Percentiles rank a stretch among this genome's conserved stretches.
These are phyloP conservation scores for Piper betle DNA, from an alignment of 164 flowering plant genomes.

Conservation along the genomic window DNA sequence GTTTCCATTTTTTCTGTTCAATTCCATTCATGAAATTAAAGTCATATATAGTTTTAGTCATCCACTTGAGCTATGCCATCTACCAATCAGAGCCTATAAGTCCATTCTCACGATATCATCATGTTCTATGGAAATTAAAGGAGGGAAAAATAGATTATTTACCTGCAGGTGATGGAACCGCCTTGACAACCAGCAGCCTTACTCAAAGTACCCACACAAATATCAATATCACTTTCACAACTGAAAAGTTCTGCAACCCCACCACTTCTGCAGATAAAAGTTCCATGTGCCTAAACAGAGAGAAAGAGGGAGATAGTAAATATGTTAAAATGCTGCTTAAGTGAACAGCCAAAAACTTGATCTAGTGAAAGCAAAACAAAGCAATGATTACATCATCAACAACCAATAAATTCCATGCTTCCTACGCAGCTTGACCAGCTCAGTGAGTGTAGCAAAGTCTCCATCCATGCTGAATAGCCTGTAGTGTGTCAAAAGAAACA, in stretches of 20 bases:
- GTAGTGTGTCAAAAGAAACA: conserved; percentile 5
- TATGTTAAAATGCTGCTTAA: background rate
- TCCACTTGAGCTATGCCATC: background rate
- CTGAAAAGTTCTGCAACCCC: conserved; percentile 76
- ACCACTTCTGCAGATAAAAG: conserved; percentile 84
- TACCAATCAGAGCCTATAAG: background rate
- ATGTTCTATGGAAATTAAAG: background rate
- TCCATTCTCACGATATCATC: background rate
- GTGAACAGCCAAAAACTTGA: background rate
- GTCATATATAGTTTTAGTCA: background rate
- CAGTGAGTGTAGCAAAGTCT: conserved; percentile 81
- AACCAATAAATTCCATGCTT: conserved; percentile 69
- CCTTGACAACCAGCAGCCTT: conserved; percentile 96
- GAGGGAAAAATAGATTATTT: conserved; percentile 5
- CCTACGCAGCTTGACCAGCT: conserved; percentile 69
- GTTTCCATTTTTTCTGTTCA: conserved; percentile 81
- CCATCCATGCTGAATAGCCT: conserved; percentile 99
- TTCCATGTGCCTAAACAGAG: conserved; percentile 55
- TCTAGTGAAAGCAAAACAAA: background rate
- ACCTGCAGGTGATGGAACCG: conserved; percentile 98
- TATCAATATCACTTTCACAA: conserved; percentile 77
- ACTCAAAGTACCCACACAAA: conserved; percentile 84
- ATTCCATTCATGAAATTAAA: background rate
- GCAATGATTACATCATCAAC: conserved; percentile 79
- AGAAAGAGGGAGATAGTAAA: background rate